These are phyloP conservation scores for Nicotiana undulata DNA, from an alignment of 257 asterid species.

Conservation along the genomic window DNA sequence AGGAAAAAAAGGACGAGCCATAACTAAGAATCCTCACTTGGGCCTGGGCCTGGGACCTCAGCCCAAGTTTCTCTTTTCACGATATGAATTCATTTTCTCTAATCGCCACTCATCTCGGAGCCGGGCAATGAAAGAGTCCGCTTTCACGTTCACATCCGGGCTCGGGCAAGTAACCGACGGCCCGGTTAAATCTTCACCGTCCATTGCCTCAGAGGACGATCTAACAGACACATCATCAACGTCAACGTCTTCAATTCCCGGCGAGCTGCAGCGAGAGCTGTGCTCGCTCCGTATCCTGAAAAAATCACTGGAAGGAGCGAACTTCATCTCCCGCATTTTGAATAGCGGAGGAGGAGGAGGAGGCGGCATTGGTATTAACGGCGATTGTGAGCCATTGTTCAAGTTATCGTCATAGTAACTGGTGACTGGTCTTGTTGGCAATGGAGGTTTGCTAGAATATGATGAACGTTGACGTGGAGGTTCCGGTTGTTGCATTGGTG, in stretches of 20 bases:
- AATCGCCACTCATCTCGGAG: constrained; percentile 68
- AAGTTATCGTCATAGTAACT: constrained; percentile 21
- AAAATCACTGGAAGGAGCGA: constrained; percentile 50
- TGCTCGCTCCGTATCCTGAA: constrained; percentile 49
- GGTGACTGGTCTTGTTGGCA: constrained; percentile 37
- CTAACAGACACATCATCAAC: constrained; percentile 26
- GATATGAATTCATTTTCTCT: constrained; percentile 61
- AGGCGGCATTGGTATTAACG: constrained; percentile 53
- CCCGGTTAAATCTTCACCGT: constrained; percentile 44
- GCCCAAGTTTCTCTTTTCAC: constrained; percentile 26
- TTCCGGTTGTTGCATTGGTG: constrained; percentile 15
- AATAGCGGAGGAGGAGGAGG: constrained; percentile 77
- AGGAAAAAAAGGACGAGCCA: background rate
- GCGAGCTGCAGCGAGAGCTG: constrained; percentile 68
- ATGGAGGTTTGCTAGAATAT: constrained; percentile 47
- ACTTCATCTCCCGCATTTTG: constrained; percentile 44
- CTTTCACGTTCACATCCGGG: constrained; percentile 81
- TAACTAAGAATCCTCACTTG: background rate
- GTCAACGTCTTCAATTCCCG: constrained; percentile 66
- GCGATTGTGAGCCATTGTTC: constrained; percentile 54
- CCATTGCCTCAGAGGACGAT: constrained; percentile 26
- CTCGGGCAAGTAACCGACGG: constrained; percentile 70
- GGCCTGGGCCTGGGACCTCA: constrained; percentile 4
- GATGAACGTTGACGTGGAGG: constrained; percentile 17
- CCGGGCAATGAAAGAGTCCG: constrained; percentile 70